These are phyloP conservation scores for Colletotrichum melonis DNA, from an alignment of 2,329 filamentous ascomycete genomes.

Conservation along the genomic window DNA sequence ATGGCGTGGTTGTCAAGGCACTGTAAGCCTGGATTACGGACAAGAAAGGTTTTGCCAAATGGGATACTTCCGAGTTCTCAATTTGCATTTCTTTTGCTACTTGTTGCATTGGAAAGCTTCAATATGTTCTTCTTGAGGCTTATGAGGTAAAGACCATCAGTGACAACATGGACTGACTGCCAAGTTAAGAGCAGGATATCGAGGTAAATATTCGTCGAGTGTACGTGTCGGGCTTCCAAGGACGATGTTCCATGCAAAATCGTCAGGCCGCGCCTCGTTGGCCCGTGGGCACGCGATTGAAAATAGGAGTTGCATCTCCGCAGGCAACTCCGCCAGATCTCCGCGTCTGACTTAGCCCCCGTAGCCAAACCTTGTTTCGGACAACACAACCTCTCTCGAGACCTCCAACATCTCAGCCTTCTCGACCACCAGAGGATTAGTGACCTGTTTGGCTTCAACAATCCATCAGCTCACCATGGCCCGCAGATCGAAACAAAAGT, in stretches of 20 bases:
- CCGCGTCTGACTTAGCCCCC: neutral
- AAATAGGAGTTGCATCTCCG: neutral
- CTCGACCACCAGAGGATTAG: neutral
- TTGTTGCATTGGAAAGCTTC: no score
- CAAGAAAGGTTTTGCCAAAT: no score
- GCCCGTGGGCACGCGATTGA: neutral
- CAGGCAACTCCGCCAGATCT: neutral
- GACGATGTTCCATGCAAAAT: no score
- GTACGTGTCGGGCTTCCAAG: neutral
- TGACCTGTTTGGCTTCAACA: neutral
- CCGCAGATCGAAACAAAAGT: constrained; percentile 24
- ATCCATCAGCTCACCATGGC: neutral
- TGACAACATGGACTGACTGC: no score
- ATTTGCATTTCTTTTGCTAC: no score
- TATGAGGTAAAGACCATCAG: no score
- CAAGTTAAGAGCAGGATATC: no score
- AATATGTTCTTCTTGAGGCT: no score
- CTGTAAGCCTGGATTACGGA: no score
- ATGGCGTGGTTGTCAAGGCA: no score
- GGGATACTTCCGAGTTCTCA: no score
- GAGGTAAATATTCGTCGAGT: neutral
- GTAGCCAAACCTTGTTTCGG: neutral
- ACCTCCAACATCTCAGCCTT: no score
- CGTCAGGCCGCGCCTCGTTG: neutral
- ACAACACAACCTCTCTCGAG: neutral